Conservation (phyloP, 345 rosid genomes). For the Salix suchowensis region DNA sequence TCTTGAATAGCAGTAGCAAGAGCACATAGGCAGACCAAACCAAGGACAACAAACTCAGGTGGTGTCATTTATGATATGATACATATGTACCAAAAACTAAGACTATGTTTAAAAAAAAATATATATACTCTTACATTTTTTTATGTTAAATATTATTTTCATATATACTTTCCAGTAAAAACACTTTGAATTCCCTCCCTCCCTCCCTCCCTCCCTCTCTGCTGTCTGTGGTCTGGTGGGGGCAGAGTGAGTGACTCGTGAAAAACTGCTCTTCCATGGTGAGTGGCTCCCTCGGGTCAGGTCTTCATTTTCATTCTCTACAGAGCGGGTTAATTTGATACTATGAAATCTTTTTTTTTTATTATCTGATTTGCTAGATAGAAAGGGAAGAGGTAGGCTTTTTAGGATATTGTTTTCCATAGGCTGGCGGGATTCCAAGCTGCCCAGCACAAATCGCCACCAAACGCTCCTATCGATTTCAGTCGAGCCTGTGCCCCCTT, state of each 20-base stretch:
- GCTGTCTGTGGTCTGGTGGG: no score
- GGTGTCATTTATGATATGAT: no score
- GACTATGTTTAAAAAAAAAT: no score
- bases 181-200: not conserved
- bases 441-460: conserved; percentile 21
- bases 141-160: no score
- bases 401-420: conserved; percentile 16
- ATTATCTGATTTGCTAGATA: not conserved
- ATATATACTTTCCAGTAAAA: no score
- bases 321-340: conserved; percentile 13
- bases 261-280: not conserved
- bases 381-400: not conserved
- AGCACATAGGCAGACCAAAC: no score
- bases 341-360: not conserved
- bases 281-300: not conserved
- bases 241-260: no score
- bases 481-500: not conserved
- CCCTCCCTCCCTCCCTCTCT: not conserved
- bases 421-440: conserved; percentile 5
- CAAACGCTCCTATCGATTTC: not conserved
- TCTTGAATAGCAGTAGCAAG: no score
- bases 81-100: no score
- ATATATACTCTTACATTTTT: no score
- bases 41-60: no score
- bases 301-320: not conserved